These are phyloP conservation scores for Amyloporia xantha DNA, from an alignment of 768 basidiomycete genomes.

Conservation along the genomic window DNA sequence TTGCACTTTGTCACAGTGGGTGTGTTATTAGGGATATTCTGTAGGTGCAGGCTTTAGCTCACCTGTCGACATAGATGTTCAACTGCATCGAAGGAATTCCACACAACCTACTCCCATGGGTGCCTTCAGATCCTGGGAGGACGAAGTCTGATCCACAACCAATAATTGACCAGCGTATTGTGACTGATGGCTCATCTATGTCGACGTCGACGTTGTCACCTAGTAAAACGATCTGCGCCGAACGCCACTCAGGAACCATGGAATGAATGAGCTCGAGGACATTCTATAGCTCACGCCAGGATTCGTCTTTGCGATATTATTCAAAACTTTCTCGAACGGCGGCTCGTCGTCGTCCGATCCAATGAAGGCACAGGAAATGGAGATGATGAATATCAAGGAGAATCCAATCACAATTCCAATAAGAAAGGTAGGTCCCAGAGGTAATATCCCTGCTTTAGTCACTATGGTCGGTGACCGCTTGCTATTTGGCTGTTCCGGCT, in stretches of 20 bases:
- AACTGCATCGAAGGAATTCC: constrained; percentile 40
- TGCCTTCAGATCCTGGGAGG: constrained; percentile 39
- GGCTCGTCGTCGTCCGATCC: constrained; percentile 39
- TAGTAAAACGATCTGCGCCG: constrained; percentile 41
- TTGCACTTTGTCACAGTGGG: constrained; percentile 27
- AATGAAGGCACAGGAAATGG: constrained; percentile 43
- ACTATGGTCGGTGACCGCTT: too few relatives aligned
- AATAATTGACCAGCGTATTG: constrained; percentile 49
- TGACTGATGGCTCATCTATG: constrained; percentile 49
- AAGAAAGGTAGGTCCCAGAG: constrained; percentile 21
- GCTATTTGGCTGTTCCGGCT: too few relatives aligned
- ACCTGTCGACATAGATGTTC: constrained; percentile 46
- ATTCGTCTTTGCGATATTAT: constrained; percentile 32
- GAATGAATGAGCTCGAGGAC: too few relatives aligned
- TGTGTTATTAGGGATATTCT: too few relatives aligned
- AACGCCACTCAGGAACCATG: too few relatives aligned
- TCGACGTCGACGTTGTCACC: constrained; percentile 56
- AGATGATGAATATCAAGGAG: constrained; percentile 42
- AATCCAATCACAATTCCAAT: constrained; percentile 34
- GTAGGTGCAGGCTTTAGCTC: too few relatives aligned
- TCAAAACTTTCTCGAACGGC: constrained; percentile 33
- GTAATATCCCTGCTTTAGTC: constrained; percentile 19
- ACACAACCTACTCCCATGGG: constrained; percentile 38
- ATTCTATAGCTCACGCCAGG: constrained; percentile 46
- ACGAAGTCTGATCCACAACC: constrained; percentile 42